A percentile compares a stretch with the other conserved stretches of the same genome.
phyloP scores from a whole-genome alignment of 2,329 filamentous ascomycete species.

The Akanthomyces uredinophilus region DNA sequence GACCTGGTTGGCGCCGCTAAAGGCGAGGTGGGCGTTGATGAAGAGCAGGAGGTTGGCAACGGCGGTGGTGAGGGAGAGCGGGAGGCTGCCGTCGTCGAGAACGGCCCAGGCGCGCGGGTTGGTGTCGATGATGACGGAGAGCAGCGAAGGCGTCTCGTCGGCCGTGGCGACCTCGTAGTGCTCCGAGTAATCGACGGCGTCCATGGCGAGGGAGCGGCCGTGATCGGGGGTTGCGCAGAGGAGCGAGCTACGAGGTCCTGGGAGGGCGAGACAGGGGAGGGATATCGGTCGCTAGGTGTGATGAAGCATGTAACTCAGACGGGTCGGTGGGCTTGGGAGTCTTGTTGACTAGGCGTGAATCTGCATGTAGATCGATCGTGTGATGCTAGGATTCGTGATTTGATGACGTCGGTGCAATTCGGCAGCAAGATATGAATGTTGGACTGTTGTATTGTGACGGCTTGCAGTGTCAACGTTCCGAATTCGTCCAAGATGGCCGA shows the following conservation, averaged over 20 bases:
- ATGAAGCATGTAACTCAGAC: not conserved
- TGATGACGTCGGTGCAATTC: not conserved
- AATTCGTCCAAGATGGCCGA: not conserved
- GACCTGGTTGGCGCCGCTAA: slow-evolving; percentile 89
- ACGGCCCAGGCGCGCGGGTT: slow-evolving; percentile 92
- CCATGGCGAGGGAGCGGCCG: slow-evolving; percentile 37
- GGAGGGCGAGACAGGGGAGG: not conserved
- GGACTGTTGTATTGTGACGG: not conserved
- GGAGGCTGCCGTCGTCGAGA: slow-evolving; percentile 61
- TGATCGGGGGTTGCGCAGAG: not conserved
- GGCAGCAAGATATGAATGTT: no score
- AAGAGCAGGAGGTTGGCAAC: slow-evolving; percentile 90
- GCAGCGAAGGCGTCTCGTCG: slow-evolving; percentile 68
- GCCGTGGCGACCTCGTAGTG: slow-evolving; percentile 53
- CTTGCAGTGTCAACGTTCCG: not conserved
- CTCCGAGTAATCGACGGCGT: slow-evolving; percentile 51
- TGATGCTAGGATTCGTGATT: not conserved
- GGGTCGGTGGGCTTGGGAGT: not conserved
- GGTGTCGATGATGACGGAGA: slow-evolving; percentile 89
- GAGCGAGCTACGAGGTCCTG: slow-evolving; percentile 17
- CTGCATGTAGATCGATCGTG: not conserved
- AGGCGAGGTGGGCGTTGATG: slow-evolving; percentile 91
- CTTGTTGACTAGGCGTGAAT: not conserved
- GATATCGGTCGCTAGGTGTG: not conserved
- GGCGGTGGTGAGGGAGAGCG: slow-evolving; percentile 77